These are phyloP conservation scores for Nepenthes mirabilis DNA, from an alignment of 148 eudicot genomes.

Conservation along the genomic window DNA sequence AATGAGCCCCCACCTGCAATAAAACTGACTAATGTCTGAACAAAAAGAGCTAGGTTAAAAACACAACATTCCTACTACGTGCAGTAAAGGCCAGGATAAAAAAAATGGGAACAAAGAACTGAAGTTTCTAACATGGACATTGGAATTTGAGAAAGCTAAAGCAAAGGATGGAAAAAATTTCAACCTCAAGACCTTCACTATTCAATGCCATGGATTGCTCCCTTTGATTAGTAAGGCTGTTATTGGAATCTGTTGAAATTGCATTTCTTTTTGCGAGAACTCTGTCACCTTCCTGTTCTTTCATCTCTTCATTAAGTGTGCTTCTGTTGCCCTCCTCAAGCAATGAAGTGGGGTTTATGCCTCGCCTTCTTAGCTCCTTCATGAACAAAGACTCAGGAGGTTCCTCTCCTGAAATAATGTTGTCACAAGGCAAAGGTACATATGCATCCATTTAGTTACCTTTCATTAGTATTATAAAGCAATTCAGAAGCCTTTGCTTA, in stretches of 20 bases:
- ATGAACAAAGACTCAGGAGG: conserved; percentile 92
- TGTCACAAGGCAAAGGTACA: too few relatives aligned
- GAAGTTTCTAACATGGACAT: neutral
- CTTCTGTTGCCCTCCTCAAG: conserved; percentile 66
- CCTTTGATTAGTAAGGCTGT: conserved; percentile 65
- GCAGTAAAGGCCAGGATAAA: too few relatives aligned
- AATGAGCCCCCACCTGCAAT: too few relatives aligned
- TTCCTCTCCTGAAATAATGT: conserved; percentile 59
- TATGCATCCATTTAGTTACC: neutral
- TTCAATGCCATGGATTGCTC: conserved; percentile 84
- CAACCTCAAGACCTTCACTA: conserved; percentile 98
- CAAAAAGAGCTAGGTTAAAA: too few relatives aligned
- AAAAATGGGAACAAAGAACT: neutral
- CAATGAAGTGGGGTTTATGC: conserved; percentile 71
- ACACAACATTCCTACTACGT: too few relatives aligned
- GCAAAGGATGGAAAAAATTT: neutral
- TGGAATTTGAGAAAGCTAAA: neutral
- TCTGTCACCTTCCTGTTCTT: conserved; percentile 47
- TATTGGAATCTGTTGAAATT: conserved; percentile 37
- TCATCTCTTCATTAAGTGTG: conserved; percentile 40
- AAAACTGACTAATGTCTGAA: too few relatives aligned
- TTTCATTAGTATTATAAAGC: neutral
- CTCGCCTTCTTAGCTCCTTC: conserved; percentile 86
- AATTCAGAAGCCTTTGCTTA: neutral
- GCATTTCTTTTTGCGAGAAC: conserved; percentile 46